Evolutionary conservation across 2,329 filamentous ascomycete genomes (phyloP).

Genomic region (Chaetomiaceae sp.): DNA sequence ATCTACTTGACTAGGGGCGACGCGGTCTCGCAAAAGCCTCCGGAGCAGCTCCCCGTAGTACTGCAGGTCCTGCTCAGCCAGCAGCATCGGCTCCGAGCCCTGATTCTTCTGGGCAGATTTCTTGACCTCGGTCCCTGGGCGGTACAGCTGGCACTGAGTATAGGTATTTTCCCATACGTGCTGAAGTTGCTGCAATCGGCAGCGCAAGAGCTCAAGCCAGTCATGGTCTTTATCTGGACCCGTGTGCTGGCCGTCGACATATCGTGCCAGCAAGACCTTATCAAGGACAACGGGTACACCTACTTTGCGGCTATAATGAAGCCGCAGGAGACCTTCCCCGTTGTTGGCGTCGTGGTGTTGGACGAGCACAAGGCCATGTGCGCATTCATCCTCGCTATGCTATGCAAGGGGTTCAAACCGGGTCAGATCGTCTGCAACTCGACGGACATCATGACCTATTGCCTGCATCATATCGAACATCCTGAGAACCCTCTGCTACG

Average conservation of each 20-base stretch:
- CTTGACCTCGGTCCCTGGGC: slow-evolving; percentile 96
- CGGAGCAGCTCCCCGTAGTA: slow-evolving; percentile 93
- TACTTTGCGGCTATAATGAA: slow-evolving; percentile 95
- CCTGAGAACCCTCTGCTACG: slow-evolving; percentile 81
- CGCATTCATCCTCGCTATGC: slow-evolving; percentile 93
- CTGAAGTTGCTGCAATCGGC: slow-evolving; percentile 93
- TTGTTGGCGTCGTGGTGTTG: slow-evolving; percentile 60
- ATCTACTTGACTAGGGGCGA: slow-evolving; percentile 81
- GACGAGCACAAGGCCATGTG: slow-evolving; percentile 99
- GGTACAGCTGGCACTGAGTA: slow-evolving; percentile 94
- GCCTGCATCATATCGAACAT: slow-evolving; percentile 77
- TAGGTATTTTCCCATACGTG: slow-evolving; percentile 99
- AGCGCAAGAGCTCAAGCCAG: slow-evolving; percentile 87
- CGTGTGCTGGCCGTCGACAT: slow-evolving; percentile 92
- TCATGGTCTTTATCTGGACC: slow-evolving; percentile 99
- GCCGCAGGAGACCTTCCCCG: slow-evolving; percentile 74
- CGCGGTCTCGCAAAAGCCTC: slow-evolving; percentile 78
- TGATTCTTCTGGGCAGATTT: slow-evolving; percentile 90
- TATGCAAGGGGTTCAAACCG: slow-evolving; percentile 90
- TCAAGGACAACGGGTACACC: slow-evolving; percentile 95
- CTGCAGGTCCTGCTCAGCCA: slow-evolving; percentile 94
- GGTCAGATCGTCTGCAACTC: slow-evolving; percentile 89
- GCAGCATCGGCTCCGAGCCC: slow-evolving; percentile 82
- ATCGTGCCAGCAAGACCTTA: slow-evolving; percentile 84
- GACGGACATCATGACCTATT: slow-evolving; percentile 84